These are phyloP conservation scores for Ogataea neopini DNA, from an alignment of 805 yeast genomes.

Conservation along the genomic window DNA sequence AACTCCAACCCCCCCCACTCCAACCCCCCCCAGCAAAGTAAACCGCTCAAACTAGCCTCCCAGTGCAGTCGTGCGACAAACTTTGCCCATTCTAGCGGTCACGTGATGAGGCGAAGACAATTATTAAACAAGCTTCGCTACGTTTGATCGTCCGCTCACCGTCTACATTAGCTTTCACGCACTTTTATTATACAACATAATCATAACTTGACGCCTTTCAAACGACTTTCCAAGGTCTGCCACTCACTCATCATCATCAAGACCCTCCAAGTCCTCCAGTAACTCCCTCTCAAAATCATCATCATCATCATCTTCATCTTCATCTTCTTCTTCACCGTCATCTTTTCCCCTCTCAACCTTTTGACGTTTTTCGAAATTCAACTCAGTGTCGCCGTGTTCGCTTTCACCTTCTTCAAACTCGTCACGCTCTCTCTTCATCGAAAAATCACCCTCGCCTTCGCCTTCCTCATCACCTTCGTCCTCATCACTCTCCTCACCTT, in stretches of 20 bases:
- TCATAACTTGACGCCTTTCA: no score
- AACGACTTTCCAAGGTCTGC: no score
- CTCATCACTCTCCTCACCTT: constrained; percentile 37
- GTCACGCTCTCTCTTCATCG: constrained; percentile 22
- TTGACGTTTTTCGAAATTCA: constrained; percentile 21
- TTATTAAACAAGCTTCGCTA: no score
- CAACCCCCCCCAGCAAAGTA: no score
- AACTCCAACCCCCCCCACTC: no score
- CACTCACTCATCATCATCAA: constrained; percentile 36
- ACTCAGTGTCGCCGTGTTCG: constrained; percentile 23
- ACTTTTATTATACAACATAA: constrained; percentile 1
- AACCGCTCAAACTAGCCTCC: no score
- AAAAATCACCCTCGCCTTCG: constrained; percentile 13
- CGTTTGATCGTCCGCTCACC: no score
- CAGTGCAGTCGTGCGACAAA: no score
- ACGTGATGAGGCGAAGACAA: no score
- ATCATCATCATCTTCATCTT: constrained; percentile 34
- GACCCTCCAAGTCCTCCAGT: constrained; percentile 49
- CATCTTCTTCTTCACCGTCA: constrained; percentile 27
- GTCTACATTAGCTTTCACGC: no score
- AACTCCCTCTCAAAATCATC: constrained; percentile 53
- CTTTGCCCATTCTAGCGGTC: no score
- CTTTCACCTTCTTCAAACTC: constrained; percentile 18
- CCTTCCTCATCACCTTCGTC: constrained; percentile 12
- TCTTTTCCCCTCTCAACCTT: constrained; percentile 19